These are phyloP conservation scores for Schoenoplectus tabernaemontani DNA, from an alignment of 202 grass and related monocot genomes.

Conservation along the genomic window DNA sequence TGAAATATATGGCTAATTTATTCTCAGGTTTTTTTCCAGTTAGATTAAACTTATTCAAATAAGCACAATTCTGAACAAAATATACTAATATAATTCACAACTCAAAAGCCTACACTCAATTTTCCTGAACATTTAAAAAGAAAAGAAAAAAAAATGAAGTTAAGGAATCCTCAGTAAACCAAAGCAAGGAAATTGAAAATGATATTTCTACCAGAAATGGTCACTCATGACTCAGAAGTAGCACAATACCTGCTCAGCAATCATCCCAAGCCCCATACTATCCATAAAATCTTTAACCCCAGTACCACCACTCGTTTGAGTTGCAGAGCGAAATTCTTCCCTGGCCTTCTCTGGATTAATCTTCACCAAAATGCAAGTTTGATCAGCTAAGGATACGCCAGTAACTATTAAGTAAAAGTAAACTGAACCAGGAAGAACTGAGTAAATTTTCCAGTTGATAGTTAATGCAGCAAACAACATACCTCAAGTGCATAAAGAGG, in stretches of 20 bases:
- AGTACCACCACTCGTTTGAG: slow-evolving; percentile 62
- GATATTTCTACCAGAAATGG: too few species aligned
- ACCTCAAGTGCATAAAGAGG: slow-evolving; percentile 89
- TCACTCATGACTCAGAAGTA: slow-evolving; percentile 15
- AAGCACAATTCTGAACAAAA: not conserved
- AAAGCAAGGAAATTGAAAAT: not conserved
- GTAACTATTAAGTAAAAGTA: too few species aligned
- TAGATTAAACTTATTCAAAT: too few species aligned
- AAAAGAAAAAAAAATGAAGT: not conserved
- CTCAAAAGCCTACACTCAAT: not conserved
- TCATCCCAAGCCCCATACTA: slow-evolving; percentile 80
- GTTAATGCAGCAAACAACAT: not conserved
- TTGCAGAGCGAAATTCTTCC: slow-evolving; percentile 67
- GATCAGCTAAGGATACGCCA: not conserved
- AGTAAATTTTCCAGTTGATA: not conserved
- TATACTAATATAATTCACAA: not conserved
- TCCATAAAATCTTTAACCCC: slow-evolving; percentile 99
- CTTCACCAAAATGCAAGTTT: slow-evolving; percentile 27
- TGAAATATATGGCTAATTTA: too few species aligned
- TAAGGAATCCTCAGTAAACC: not conserved
- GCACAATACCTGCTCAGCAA: slow-evolving; percentile 61
- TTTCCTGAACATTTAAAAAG: not conserved
- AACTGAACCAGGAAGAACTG: not conserved
- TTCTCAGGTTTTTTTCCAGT: too few species aligned
- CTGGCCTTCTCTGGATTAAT: slow-evolving; percentile 91